Conservation (phyloP, 2,329 filamentous ascomycete genomes). For the Xylaria hypoxylon region DNA sequence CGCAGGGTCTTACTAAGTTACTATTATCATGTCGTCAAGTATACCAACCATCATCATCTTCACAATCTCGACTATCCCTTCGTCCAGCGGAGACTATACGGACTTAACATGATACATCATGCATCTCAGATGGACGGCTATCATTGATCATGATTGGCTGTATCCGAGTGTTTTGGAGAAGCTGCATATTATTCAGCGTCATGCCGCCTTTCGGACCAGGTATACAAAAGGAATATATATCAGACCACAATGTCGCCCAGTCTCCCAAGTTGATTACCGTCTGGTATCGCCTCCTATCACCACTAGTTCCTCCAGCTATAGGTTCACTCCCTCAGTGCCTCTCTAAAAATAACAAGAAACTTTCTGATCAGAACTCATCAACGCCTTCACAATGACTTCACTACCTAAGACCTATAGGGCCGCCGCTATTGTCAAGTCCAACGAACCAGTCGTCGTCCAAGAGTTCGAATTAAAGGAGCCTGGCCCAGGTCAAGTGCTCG, state of each 20-base stretch:
- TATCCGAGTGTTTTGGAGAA: background rate
- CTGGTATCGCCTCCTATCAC: conserved; percentile 5
- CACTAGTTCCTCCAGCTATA: background rate
- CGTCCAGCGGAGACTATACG: background rate
- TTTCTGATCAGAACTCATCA: background rate
- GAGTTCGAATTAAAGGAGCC: conserved; percentile 70
- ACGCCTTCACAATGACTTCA: conserved; percentile 44
- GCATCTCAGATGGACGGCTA: conserved; percentile 5
- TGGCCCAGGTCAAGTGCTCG: conserved; percentile 68
- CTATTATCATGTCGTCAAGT: conserved; percentile 21
- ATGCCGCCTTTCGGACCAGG: background rate
- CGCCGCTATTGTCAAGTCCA: conserved; percentile 67
- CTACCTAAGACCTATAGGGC: conserved; percentile 76
- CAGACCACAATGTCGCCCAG: conserved; percentile 7
- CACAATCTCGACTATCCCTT: background rate
- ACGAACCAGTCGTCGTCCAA: conserved; percentile 66
- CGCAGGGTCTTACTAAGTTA: background rate
- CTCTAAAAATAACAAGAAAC: background rate
- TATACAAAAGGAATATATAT: conserved; percentile 21
- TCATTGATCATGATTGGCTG: conserved; percentile 14
- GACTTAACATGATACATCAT: conserved; percentile 7
- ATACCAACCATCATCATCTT: background rate
- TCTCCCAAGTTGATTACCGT: background rate
- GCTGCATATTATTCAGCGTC: conserved; percentile 11
- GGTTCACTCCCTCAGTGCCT: background rate